A percentile compares a stretch with the other conserved stretches of the same genome.
These are phyloP conservation scores for Thamnidium elegans DNA, from an alignment of 192 early-diverging fungal genomes.

Conservation along the genomic window DNA sequence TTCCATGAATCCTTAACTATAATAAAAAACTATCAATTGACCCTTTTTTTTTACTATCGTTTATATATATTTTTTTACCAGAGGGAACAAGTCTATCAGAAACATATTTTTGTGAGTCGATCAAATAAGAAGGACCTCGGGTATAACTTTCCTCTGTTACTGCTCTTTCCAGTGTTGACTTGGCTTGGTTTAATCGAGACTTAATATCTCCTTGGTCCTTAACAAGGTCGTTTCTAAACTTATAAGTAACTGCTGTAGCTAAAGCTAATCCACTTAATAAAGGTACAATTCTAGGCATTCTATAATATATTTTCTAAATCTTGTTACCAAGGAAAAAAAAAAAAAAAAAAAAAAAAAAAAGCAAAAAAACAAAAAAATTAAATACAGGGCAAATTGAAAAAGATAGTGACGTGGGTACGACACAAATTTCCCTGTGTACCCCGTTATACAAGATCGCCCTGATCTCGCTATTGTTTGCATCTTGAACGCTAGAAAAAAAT, in stretches of 20 bases:
- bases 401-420: no score
- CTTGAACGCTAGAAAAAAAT: no score
- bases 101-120: conserved; percentile 13
- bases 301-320: background rate
- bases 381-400: no score
- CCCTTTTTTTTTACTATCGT: no score
- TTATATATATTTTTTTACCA: conserved; percentile 2
- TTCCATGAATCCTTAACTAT: conserved; percentile 15
- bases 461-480: no score
- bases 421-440: no score
- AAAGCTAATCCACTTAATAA: conserved; percentile 12
- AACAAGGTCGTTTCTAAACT: background rate
- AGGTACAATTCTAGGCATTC: conserved; percentile 15
- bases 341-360: no score
- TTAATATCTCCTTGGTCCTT: conserved; percentile 3
- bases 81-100: conserved; percentile 8
- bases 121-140: conserved; percentile 1
- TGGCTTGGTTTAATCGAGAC: background rate
- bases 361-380: no score
- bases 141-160: conserved; percentile 2
- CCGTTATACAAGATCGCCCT: no score
- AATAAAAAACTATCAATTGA: background rate
- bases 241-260: conserved; percentile 8
- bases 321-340: no score
- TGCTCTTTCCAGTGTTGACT: conserved; percentile 10